These are phyloP conservation scores for Neofusicoccum cordaticola DNA, from an alignment of 2,329 filamentous ascomycete genomes.

Conservation along the genomic window DNA sequence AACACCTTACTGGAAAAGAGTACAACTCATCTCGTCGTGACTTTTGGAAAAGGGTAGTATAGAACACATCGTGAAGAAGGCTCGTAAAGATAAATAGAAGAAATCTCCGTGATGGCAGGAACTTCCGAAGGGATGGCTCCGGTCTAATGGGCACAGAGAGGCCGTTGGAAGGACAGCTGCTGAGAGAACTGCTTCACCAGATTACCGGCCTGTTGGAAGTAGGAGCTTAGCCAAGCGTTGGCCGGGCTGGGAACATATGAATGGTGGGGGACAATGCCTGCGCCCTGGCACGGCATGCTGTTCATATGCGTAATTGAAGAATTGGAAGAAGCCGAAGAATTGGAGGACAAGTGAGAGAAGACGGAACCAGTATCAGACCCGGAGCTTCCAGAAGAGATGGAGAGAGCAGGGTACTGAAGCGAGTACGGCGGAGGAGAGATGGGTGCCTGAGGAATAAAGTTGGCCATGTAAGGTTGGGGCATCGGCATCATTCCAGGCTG, in stretches of 20 bases:
- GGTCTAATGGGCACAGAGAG: slow-evolving; percentile 37
- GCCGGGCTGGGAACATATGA: slow-evolving; percentile 36
- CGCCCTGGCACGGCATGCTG: slow-evolving; percentile 4
- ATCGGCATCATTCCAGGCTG: slow-evolving; percentile 27
- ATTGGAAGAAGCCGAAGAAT: slow-evolving; percentile 18
- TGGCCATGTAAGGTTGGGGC: slow-evolving; percentile 29
- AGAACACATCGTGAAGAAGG: slow-evolving; percentile 34
- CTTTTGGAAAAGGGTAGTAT: slow-evolving; percentile 29
- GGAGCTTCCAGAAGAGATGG: slow-evolving; percentile 36
- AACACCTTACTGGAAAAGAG: slow-evolving; percentile 18
- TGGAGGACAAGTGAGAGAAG: slow-evolving; percentile 39
- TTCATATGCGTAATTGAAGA: slow-evolving; percentile 1
- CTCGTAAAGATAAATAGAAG: slow-evolving; percentile 22
- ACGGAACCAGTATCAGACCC: slow-evolving; percentile 40
- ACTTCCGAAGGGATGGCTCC: neutral
- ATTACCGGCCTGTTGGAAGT: slow-evolving; percentile 38
- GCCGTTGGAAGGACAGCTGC: slow-evolving; percentile 37
- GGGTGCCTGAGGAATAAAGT: slow-evolving; percentile 31
- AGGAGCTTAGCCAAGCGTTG: slow-evolving; percentile 40
- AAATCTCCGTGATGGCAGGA: slow-evolving; percentile 18
- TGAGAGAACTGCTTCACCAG: slow-evolving; percentile 34
- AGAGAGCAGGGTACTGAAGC: slow-evolving; percentile 24
- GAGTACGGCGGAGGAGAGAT: slow-evolving; percentile 26
- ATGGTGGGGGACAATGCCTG: slow-evolving; percentile 22
- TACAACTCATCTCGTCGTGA: slow-evolving; percentile 36